phyloP scores from a whole-genome alignment of 2,329 filamentous ascomycete species.

The Aschersonia sp. region DNA sequence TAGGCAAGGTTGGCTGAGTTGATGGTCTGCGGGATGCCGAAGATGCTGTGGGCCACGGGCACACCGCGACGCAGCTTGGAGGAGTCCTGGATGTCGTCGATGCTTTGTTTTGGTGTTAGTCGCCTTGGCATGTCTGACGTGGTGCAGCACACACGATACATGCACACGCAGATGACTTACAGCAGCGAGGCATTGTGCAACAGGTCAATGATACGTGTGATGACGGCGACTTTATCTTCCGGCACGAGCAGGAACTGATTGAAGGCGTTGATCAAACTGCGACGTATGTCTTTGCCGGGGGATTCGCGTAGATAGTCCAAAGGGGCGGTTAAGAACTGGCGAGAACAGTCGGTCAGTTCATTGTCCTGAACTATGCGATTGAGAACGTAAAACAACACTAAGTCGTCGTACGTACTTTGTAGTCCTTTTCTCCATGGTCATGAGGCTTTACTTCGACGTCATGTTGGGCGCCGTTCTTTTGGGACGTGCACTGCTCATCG shows the following conservation, averaged over 20 bases:
- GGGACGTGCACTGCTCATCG: no score
- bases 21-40: conserved; percentile 33
- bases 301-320: conserved; percentile 1
- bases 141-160: background rate
- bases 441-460: no score
- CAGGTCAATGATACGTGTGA: conserved; percentile 63
- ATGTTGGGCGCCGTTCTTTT: no score
- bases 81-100: conserved; percentile 33
- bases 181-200: conserved; percentile 42
- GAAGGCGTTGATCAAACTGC: conserved; percentile 34
- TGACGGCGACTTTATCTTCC: conserved; percentile 47
- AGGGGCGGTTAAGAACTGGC: background rate
- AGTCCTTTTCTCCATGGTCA: background rate
- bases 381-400: no score
- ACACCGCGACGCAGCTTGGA: conserved; percentile 30
- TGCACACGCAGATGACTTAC: background rate
- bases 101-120: conserved; percentile 25
- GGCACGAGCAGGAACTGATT: conserved; percentile 63
- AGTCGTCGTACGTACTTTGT: background rate
- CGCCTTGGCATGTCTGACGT: background rate
- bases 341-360: background rate
- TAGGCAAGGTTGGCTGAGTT: conserved; percentile 35
- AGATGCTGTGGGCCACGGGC: conserved; percentile 32
- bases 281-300: conserved; percentile 1
- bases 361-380: background rate